Base-by-base conservation (phyloP, 306 rosid genomes). In the Trifolium repens region DNA sequence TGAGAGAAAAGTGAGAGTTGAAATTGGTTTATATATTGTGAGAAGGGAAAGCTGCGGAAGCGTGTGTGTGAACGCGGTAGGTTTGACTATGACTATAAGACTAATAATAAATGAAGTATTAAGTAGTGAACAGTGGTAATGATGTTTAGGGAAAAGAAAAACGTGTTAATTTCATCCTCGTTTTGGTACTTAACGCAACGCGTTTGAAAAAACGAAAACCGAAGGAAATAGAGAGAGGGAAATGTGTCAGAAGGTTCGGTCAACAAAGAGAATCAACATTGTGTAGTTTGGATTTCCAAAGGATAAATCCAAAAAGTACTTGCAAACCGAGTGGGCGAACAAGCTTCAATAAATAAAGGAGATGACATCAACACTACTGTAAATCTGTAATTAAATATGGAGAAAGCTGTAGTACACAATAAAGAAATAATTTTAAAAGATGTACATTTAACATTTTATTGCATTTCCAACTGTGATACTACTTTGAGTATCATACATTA, bases 11-110 rank as follows among this genome's bases (percentile, higher is more conserved):
- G 0, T 7, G 10, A 50, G 6, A 34, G 37, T 7, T 17, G 69
- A 16, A 16, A 14, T 49, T 19, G 50, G 3, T 16, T n/a, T n/a
- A 5, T 30, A 32, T 42, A 47, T 43, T 10, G 22, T 10, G 27
- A 1, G 27, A 1, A 39, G 10, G 24, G 16, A 58, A 50, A 67
- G 44, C 16, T 44, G n/a, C 26, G 49, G 76, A 68, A 61, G 75
- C 81, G 81, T 69, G 64, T 17, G 81, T 69, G 65, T 17, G 46
- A 78, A 71, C 67, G 82, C 82, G 82, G 67, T 71, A n/a, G 2
- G 37, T 71, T 78, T 78, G 77, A 78, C 77, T 39, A 15, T 19
- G 69, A 77, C 74, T 54, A 17, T 69, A 3, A 0, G 53, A 77
- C 81, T 68, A 13, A 1, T 3, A 61, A 9, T 37, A 6, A 37